Percentiles rank a stretch among this genome's conserved stretches.
These are phyloP conservation scores for Tanozyma kutaoensis DNA, from an alignment of 805 yeast genomes.

Conservation along the genomic window DNA sequence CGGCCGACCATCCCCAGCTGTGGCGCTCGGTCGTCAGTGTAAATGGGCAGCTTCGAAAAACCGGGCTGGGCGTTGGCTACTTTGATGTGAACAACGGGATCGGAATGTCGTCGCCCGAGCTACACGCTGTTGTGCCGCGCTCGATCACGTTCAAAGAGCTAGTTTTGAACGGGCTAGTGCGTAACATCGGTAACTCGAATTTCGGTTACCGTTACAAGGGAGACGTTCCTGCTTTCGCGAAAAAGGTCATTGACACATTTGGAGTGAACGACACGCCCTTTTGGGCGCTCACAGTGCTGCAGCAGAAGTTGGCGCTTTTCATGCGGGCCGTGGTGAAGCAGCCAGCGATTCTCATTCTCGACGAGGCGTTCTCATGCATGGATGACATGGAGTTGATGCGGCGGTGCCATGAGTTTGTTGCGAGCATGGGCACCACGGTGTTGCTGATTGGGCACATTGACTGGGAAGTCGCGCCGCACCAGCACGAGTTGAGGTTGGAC, in stretches of 20 bases:
- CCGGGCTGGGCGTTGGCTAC: slow-evolving; percentile 62
- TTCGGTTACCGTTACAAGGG: slow-evolving; percentile 32
- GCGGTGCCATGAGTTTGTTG: too few relatives aligned
- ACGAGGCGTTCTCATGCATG: slow-evolving; percentile 92
- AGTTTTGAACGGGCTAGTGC: slow-evolving; percentile 56
- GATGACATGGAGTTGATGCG: too few relatives aligned
- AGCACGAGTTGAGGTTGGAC: slow-evolving; percentile 21
- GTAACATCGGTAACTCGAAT: slow-evolving; percentile 42
- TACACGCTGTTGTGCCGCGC: slow-evolving; percentile 74
- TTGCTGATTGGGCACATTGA: slow-evolving; percentile 74
- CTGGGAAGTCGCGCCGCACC: slow-evolving; percentile 67
- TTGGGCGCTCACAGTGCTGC: slow-evolving; percentile 44
- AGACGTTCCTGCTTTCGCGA: slow-evolving; percentile 1
- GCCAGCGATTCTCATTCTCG: slow-evolving; percentile 71
- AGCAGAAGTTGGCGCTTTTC: slow-evolving; percentile 69
- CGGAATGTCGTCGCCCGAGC: slow-evolving; percentile 85
- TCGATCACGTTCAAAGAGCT: slow-evolving; percentile 39
- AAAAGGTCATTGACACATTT: too few relatives aligned
- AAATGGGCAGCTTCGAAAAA: slow-evolving; percentile 52
- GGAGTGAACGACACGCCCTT: slow-evolving; percentile 23
- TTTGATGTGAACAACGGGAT: slow-evolving; percentile 69
- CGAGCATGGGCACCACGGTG: slow-evolving; percentile 49
- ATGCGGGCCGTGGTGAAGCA: slow-evolving; percentile 64
- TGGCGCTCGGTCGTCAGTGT: slow-evolving; percentile 65
- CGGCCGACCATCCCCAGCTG: slow-evolving; percentile 95